Evolutionary conservation across 495 filamentous ascomycete species (phyloP).

Genomic region (Neurospora intermedia): DNA sequence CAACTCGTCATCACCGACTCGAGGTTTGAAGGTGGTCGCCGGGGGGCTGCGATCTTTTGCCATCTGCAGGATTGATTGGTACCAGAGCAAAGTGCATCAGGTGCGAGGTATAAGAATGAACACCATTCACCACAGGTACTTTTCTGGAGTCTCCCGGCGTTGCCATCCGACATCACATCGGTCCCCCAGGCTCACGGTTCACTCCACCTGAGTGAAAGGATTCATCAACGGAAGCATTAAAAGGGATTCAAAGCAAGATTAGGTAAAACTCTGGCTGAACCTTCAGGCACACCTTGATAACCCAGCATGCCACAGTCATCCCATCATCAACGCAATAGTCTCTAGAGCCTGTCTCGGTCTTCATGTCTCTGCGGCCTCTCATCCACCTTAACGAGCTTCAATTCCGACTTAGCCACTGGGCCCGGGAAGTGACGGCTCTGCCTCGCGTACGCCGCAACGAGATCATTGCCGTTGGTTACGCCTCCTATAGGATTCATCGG

Average conservation of each 20-base stretch:
- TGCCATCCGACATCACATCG: not conserved
- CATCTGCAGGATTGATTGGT: not conserved
- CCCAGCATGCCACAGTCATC: conserved; percentile 21
- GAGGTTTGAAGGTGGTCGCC: not conserved
- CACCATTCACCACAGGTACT: not conserved
- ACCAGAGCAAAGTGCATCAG: not conserved
- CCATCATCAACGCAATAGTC: conserved; percentile 12
- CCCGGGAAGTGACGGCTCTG: conserved; percentile 32
- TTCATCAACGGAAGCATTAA: not conserved
- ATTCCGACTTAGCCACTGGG: conserved; percentile 36
- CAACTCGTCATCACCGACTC: not conserved
- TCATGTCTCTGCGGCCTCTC: conserved; percentile 36
- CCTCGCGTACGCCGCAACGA: conserved; percentile 45
- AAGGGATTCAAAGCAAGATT: not conserved
- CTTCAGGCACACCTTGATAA: conserved; percentile 20
- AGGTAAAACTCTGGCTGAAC: not conserved
- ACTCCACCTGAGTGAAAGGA: not conserved
- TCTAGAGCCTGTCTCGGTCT: conserved; percentile 11
- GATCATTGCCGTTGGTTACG: conserved; percentile 53
- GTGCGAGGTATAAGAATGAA: not conserved
- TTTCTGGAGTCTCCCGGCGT: not conserved
- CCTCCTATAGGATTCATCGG: not conserved
- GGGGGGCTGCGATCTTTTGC: not conserved
- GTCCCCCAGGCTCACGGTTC: not conserved
- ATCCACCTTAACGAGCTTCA: conserved; percentile 40